Evolutionary conservation across 2,329 filamentous ascomycete genomes (phyloP).

Genomic region (Westerdykella aurantiaca): DNA sequence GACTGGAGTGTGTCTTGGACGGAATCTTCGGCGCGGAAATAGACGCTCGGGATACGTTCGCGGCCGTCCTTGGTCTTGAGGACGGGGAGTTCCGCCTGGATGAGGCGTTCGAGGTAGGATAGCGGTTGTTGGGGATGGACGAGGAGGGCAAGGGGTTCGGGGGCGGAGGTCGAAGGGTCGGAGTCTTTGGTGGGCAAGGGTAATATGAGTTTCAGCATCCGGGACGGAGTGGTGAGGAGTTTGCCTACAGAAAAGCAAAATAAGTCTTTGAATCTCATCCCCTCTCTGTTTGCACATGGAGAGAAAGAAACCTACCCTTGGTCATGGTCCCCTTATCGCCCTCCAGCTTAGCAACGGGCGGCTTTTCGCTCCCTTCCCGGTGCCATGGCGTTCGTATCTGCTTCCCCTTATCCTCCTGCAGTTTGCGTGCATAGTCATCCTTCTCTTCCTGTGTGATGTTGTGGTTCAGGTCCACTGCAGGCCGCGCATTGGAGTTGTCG

Average conservation of each 20-base stretch:
- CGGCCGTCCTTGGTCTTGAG: slow-evolving; percentile 57
- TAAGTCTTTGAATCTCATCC: background rate
- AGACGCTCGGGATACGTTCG: slow-evolving; percentile 65
- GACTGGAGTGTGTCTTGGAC: slow-evolving; percentile 47
- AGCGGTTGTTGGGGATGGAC: slow-evolving; percentile 87
- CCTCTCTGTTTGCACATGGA: background rate
- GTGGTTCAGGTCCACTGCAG: slow-evolving; percentile 39
- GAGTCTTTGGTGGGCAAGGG: slow-evolving; percentile 61
- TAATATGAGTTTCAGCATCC: slow-evolving; percentile 73
- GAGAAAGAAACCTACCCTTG: slow-evolving; percentile 53
- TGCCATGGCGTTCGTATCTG: slow-evolving; percentile 62
- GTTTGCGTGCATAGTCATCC: slow-evolving; percentile 39
- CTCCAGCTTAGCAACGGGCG: slow-evolving; percentile 48
- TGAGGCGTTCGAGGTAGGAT: slow-evolving; percentile 81
- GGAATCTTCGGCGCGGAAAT: slow-evolving; percentile 74
- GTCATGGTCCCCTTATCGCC: slow-evolving; percentile 56
- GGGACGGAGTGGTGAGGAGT: slow-evolving; percentile 71
- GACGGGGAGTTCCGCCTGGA: slow-evolving; percentile 77
- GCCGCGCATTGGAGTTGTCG: slow-evolving; percentile 31
- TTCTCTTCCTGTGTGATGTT: slow-evolving; percentile 43
- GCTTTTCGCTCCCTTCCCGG: slow-evolving; percentile 53
- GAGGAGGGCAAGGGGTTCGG: slow-evolving; percentile 80
- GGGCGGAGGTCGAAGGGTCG: slow-evolving; percentile 57
- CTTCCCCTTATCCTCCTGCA: slow-evolving; percentile 48
- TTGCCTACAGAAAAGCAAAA: slow-evolving; percentile 50